Conservation (phyloP, 441 rosid genomes). For the Populus hybrid region DNA sequence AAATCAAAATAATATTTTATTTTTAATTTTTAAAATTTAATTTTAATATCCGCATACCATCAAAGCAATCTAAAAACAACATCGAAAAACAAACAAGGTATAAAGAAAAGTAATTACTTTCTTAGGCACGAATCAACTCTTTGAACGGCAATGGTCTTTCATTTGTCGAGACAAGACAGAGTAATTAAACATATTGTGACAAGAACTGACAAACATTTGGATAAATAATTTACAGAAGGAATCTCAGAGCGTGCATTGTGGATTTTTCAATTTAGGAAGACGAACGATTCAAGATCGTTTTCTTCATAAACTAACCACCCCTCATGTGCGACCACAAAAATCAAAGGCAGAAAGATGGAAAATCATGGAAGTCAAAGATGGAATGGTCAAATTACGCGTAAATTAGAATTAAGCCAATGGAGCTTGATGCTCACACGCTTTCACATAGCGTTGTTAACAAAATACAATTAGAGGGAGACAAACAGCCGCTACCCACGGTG, state of each 20-base stretch:
- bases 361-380: not conserved
- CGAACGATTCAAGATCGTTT: not conserved
- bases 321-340: not conserved
- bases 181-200: too few relatives aligned
- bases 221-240: too few relatives aligned
- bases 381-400: not conserved
- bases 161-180: not conserved
- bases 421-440: not conserved
- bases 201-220: not conserved
- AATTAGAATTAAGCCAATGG: not conserved
- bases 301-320: not conserved
- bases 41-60: too few relatives aligned
- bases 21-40: too few relatives aligned
- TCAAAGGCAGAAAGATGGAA: not conserved
- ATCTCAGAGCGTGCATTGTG: not conserved
- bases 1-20: too few relatives aligned
- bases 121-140: not conserved
- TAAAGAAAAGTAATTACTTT: too few relatives aligned
- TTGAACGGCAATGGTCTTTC: slow-evolving; percentile 1
- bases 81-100: rapidly evolving
- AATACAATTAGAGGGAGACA: not conserved
- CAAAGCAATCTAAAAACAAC: too few relatives aligned
- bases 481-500: not conserved
- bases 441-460: not conserved
- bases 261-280: not conserved